A percentile compares a stretch with the other conserved stretches of the same genome.
These are phyloP conservation scores for Silybum marianum DNA, from an alignment of 129 eudicot species.

Conservation along the genomic window DNA sequence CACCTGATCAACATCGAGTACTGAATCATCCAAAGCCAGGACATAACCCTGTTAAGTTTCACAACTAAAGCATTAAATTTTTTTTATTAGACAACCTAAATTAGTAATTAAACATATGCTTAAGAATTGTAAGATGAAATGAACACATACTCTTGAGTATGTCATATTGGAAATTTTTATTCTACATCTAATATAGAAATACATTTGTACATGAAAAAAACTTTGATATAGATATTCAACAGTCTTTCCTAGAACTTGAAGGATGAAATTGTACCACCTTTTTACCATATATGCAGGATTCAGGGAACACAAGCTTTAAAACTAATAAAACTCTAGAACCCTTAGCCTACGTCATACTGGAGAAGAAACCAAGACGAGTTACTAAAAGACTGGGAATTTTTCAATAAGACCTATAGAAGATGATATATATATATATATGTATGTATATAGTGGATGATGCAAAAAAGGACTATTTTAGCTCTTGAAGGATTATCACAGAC, in stretches of 20 bases:
- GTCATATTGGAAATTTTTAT: neutral
- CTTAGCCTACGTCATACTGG: neutral
- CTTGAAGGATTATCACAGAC: neutral
- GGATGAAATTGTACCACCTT: neutral
- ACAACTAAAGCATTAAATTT: constrained; percentile 18
- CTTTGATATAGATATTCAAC: neutral
- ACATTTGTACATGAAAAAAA: neutral
- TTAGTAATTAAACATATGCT: neutral
- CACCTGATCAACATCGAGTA: constrained; percentile 85
- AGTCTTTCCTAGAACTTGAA: neutral
- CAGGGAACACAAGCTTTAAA: neutral
- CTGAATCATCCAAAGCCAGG: constrained; percentile 83
- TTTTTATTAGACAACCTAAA: constrained; percentile 6
- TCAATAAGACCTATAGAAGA: neutral
- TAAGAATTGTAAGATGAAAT: neutral
- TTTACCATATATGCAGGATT: neutral
- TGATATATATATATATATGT: neutral
- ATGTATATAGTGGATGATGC: neutral
- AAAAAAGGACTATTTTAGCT: neutral
- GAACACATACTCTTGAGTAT: neutral
- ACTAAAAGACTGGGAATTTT: neutral
- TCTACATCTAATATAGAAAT: neutral
- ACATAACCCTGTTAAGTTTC: constrained; percentile 59
- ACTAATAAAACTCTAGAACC: neutral
- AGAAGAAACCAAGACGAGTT: neutral